Evolutionary conservation across 2,329 filamentous ascomycete species (phyloP), one percentile per base, ranked within the genome.

Genomic region (Diplocarpon rosae): DNA sequence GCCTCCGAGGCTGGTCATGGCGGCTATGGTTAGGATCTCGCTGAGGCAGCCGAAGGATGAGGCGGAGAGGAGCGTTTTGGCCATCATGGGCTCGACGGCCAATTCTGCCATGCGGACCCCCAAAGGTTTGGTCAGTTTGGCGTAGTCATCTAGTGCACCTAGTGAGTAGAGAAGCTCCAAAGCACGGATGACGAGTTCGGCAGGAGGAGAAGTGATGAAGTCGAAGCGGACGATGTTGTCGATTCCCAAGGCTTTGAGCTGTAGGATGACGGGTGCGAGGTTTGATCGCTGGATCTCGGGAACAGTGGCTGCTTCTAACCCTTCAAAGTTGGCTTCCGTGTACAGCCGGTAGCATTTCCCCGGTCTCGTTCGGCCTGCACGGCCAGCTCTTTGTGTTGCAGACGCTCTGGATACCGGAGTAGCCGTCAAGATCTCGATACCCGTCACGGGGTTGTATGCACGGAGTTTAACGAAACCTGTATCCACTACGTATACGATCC

Each of bases 271-370:
- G 0, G 88, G 85, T 0, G 90, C 88, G 16, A 98, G 73, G 58
- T 96, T 94, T 1, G 85, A 89, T 39, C 92, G 78, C 59, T 95
- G 89, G 28, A 96, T 88, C 62, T 98, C 92, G 0, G 92, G 92
- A 2, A 86, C 70, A 9, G 85, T 94, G 24, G 79, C 72, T 47
- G 85, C 80, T 1, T 78, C 72, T 4, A 98, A 69, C 2, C 64
- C 61, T 30, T 75, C 67, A 59, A 80, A 93, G 2, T 74, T 71
- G 15, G 77, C 67, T 65, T 95, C 85, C 0, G 88, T 93, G 63
- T 93, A 98, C 0, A 98, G 72, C 11, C 90, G 78, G 60, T 89
- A 96, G 63, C 92, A 98, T 65, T 96, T 98, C 1, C 92, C 92
- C 0, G 90, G 78, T 54, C 77, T 84, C 1, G 88, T 95, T 48